Percentiles rank a stretch among this genome's conserved stretches.
Conservation (phyloP, 768 basidiomycete species). For the Amanita muscaria region DNA sequence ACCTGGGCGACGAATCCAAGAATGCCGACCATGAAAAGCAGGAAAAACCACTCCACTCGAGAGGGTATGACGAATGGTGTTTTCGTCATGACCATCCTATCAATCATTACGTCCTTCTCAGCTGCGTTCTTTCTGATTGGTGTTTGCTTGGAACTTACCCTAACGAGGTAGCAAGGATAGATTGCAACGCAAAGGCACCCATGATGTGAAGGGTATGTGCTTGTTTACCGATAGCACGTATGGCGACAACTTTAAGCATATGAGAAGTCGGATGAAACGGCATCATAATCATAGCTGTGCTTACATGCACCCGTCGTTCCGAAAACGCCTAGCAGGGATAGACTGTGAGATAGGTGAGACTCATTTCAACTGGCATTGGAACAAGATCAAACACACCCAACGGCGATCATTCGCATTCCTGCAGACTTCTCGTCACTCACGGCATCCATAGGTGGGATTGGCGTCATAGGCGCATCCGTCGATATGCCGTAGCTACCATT, state of each 20-base stretch:
- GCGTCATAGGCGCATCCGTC: constrained; percentile 1
- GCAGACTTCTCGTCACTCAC: constrained; percentile 14
- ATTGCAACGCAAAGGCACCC: constrained; percentile 54
- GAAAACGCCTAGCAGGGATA: constrained; percentile 53
- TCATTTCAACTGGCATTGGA: not conserved
- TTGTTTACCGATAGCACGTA: constrained; percentile 63
- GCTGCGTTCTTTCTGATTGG: not conserved
- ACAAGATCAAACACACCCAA: constrained; percentile 32
- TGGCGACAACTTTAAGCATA: constrained; percentile 26
- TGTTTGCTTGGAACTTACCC: constrained; percentile 19
- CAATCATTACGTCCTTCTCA: not conserved
- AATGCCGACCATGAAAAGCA: constrained; percentile 42
- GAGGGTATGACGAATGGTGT: constrained; percentile 37
- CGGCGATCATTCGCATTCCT: constrained; percentile 44
- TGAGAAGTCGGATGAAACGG: not conserved
- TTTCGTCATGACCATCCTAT: constrained; percentile 35
- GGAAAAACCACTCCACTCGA: constrained; percentile 31
- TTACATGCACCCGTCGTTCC: constrained; percentile 63
- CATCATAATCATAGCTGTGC: constrained; percentile 21
- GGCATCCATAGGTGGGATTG: constrained; percentile 4
- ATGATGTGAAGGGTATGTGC: constrained; percentile 72
- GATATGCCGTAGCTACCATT: constrained; percentile 22
- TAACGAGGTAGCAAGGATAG: constrained; percentile 30
- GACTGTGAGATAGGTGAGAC: constrained; percentile 24
- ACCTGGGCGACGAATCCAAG: constrained; percentile 49